phyloP scores from a whole-genome alignment of 2,329 filamentous ascomycete species.

The Paradendryphiella salina region DNA sequence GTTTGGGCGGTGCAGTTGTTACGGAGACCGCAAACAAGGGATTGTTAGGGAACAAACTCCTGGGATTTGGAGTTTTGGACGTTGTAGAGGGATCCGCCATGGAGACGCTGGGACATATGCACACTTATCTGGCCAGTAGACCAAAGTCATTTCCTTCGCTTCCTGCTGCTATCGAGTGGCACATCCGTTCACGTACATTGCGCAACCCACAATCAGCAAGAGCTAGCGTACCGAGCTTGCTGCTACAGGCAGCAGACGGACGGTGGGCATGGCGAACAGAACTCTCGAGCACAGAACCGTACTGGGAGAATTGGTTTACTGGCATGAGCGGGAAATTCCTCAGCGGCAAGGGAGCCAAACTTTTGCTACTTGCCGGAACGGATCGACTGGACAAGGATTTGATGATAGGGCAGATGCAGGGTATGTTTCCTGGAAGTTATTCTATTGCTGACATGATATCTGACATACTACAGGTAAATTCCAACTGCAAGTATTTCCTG shows the following conservation, averaged over 20 bases:
- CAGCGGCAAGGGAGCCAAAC: slow-evolving; percentile 76
- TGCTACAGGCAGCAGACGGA: slow-evolving; percentile 54
- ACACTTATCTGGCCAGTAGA: slow-evolving; percentile 81
- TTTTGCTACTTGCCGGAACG: slow-evolving; percentile 83
- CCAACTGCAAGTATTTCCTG: slow-evolving; percentile 88
- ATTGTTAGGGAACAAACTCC: slow-evolving; percentile 66
- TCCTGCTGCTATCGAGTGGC: slow-evolving; percentile 87
- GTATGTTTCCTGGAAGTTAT: slow-evolving; percentile 51
- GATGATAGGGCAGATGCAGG: slow-evolving; percentile 97
- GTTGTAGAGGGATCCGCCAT: slow-evolving; percentile 95
- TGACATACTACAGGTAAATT: slow-evolving; percentile 72
- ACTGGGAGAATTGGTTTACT: slow-evolving; percentile 93
- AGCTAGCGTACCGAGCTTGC: slow-evolving; percentile 80
- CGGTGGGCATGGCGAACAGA: slow-evolving; percentile 85
- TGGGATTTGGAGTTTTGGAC: slow-evolving; percentile 89
- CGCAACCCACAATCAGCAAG: slow-evolving; percentile 81
- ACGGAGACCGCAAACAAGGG: slow-evolving; percentile 76
- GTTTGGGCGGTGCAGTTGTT: slow-evolving; percentile 87
- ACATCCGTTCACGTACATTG: slow-evolving; percentile 83
- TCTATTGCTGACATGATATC: slow-evolving; percentile 11
- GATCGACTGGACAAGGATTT: slow-evolving; percentile 88
- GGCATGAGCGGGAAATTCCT: slow-evolving; percentile 89
- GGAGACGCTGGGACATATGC: slow-evolving; percentile 92
- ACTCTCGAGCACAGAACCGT: slow-evolving; percentile 78
- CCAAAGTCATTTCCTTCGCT: slow-evolving; percentile 78